A percentile compares a stretch with the other conserved stretches of the same genome.
phyloP scores from a whole-genome alignment of 2,329 filamentous ascomycete genomes.

The Fusarium sp. region DNA sequence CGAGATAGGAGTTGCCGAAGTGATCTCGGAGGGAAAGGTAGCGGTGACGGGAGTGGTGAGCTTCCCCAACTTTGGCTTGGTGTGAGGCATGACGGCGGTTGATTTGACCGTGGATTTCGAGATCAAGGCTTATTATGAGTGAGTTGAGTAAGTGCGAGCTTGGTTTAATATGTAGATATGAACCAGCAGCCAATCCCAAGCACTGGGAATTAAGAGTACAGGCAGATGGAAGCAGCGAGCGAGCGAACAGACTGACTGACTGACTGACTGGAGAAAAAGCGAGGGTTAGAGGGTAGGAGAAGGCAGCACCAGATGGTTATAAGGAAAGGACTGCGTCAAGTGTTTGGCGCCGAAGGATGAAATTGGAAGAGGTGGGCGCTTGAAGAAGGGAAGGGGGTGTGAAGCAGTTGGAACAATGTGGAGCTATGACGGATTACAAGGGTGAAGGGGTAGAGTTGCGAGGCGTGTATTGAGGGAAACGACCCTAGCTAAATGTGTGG shows the following conservation, averaged over 20 bases:
- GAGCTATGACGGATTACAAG: slow-evolving; percentile 36
- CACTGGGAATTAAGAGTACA: slow-evolving; percentile 32
- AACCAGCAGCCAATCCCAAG: slow-evolving; percentile 42
- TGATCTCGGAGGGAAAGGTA: slow-evolving; percentile 70
- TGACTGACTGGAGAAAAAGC: slow-evolving; percentile 43
- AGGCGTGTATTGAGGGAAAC: slow-evolving; percentile 19
- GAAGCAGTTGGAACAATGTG: slow-evolving; percentile 39
- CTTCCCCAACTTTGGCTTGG: slow-evolving; percentile 70
- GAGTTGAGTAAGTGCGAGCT: slow-evolving; percentile 29
- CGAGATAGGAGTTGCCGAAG: slow-evolving; percentile 74
- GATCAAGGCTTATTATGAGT: slow-evolving; percentile 21
- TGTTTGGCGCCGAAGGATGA: slow-evolving; percentile 46
- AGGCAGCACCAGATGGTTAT: slow-evolving; percentile 45
- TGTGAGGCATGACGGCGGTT: slow-evolving; percentile 59
- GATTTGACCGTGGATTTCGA: slow-evolving; percentile 16
- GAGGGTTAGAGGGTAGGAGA: slow-evolving; percentile 32
- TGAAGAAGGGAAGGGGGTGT: slow-evolving; percentile 43
- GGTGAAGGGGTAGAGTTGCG: slow-evolving; percentile 35
- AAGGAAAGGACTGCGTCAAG: slow-evolving; percentile 44
- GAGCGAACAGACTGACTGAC: slow-evolving; percentile 43
- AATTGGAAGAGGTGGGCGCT: slow-evolving; percentile 42
- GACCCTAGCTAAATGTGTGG: slow-evolving; percentile 35
- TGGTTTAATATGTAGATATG: slow-evolving; percentile 25
- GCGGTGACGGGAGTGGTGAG: slow-evolving; percentile 72
- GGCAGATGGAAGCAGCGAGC: slow-evolving; percentile 42